Base-by-base conservation (phyloP, 495 filamentous ascomycete species). In the Bacidia rubella region DNA sequence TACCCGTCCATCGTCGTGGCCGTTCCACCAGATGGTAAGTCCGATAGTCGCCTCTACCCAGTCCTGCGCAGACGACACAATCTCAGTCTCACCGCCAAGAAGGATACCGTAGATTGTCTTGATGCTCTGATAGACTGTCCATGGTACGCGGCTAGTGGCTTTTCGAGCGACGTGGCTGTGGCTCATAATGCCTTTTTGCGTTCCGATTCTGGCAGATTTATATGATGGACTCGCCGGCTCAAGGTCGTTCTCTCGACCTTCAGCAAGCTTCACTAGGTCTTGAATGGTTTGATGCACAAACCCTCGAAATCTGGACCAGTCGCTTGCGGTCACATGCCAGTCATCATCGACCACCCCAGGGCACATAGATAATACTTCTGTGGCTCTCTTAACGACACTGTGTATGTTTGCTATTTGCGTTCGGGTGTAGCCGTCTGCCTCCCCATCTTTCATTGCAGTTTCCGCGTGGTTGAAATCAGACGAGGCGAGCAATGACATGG, bases 21-120 rank as follows among this genome's bases (percentile, higher is more conserved):
- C 85, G 63, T 88, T 80, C 87, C 88, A 93, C 89, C 89, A 95
- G 0, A 81, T 80, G 10, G 87, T 83, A 43, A 94, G 66, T 2
- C 79, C 82, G 46, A 93, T 66, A 1, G 83, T 82, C 0, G 87
- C 87, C 66, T 96, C 90, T 43, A 88, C 74, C 89, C 88, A 96
- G 63, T 92, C 87, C 57, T 85, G 75, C 10, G 87, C 72, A 44
- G 74, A 68, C 27, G 75, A 73, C 32, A 89, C 69, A 55, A 94
- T 86, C 11, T 86, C 80, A 10, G 74, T 68, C 11, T 75, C 66
- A 43, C 81, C 74, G 20, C 90, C 89, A 1, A 87, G 76, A 7
- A 92, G 66, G 32, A 88, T 78, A 15, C 78, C 79, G 60, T 94
- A 94, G 11, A 94, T 65, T 11, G 77, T 73, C 42, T 79, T 75